Conservation (phyloP, 2,329 filamentous ascomycete genomes). For the Talaromyces sp. region DNA sequence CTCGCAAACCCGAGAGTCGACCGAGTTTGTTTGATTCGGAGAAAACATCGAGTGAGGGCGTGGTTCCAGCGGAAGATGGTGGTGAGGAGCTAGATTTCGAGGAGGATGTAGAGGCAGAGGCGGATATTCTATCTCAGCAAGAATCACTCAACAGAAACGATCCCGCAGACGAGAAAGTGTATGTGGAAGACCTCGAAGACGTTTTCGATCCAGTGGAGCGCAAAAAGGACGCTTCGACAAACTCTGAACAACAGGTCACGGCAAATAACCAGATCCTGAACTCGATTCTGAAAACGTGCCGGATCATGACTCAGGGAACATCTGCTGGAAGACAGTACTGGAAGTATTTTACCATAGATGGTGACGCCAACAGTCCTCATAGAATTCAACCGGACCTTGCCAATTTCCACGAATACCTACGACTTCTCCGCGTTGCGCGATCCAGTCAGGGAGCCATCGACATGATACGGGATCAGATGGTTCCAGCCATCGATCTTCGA, state of each 20-base stretch:
- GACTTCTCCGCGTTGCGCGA: constrained; percentile 59
- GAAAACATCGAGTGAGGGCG: not conserved
- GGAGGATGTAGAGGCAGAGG: not conserved
- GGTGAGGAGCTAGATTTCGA: not conserved
- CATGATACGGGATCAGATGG: constrained; percentile 49
- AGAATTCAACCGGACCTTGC: constrained; percentile 64
- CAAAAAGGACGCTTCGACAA: constrained; percentile 2
- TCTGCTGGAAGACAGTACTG: constrained; percentile 70
- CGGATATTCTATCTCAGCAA: constrained; percentile 8
- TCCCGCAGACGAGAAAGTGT: constrained; percentile 17
- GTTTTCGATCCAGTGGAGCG: constrained; percentile 31
- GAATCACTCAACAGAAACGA: constrained; percentile 7
- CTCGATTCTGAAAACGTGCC: constrained; percentile 60
- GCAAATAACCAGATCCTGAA: constrained; percentile 59
- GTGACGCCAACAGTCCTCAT: constrained; percentile 32
- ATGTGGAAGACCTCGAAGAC: constrained; percentile 22
- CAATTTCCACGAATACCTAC: constrained; percentile 65
- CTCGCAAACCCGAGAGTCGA: constrained; percentile 17
- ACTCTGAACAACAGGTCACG: constrained; percentile 35
- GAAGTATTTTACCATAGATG: constrained; percentile 58
- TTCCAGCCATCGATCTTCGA: constrained; percentile 44
- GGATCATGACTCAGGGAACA: constrained; percentile 52
- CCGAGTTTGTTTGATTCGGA: not conserved
- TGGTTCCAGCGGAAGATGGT: not conserved
- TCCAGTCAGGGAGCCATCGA: constrained; percentile 58